Conservation (phyloP, 2,329 filamentous ascomycete species). For the Fusarium acutatum region DNA sequence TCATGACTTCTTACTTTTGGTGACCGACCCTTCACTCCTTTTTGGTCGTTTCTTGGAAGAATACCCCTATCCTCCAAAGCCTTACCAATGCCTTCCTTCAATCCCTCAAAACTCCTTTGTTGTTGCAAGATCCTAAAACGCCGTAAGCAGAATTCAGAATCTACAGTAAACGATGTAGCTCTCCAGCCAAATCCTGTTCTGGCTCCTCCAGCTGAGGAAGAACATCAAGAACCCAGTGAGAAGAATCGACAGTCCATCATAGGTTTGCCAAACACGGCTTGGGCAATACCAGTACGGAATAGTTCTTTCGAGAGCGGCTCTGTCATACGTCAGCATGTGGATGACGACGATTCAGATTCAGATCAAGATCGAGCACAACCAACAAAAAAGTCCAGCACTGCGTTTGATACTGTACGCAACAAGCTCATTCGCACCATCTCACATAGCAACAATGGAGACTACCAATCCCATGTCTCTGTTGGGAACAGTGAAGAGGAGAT, state of each 20-base stretch:
- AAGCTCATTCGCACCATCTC: conserved; percentile 58
- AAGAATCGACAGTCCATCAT: conserved; percentile 3
- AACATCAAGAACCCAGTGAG: not conserved
- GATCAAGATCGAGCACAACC: conserved; percentile 44
- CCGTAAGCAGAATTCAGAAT: not conserved
- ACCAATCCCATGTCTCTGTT: conserved; percentile 52
- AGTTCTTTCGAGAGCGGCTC: not conserved
- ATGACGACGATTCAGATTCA: conserved; percentile 51
- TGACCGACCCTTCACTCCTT: conserved; percentile 1
- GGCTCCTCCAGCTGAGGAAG: not conserved
- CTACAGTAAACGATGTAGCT: not conserved
- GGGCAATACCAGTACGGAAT: conserved; percentile 4
- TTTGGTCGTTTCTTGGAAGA: conserved; percentile 30
- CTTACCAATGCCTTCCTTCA: not conserved
- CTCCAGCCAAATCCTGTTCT: not conserved
- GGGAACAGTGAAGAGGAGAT: conserved; percentile 62
- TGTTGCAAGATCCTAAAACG: conserved; percentile 35
- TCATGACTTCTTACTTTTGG: conserved; percentile 2
- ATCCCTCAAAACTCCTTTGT: conserved; percentile 34
- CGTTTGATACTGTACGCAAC: conserved; percentile 56
- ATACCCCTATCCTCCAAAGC: not conserved
- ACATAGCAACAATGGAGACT: conserved; percentile 51
- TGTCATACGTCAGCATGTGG: conserved; percentile 40
- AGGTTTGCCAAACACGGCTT: conserved; percentile 23
- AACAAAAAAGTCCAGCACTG: conserved; percentile 48